phyloP scores from a whole-genome alignment of 2,329 filamentous ascomycete genomes.

The Trichoderma harzianum region DNA sequence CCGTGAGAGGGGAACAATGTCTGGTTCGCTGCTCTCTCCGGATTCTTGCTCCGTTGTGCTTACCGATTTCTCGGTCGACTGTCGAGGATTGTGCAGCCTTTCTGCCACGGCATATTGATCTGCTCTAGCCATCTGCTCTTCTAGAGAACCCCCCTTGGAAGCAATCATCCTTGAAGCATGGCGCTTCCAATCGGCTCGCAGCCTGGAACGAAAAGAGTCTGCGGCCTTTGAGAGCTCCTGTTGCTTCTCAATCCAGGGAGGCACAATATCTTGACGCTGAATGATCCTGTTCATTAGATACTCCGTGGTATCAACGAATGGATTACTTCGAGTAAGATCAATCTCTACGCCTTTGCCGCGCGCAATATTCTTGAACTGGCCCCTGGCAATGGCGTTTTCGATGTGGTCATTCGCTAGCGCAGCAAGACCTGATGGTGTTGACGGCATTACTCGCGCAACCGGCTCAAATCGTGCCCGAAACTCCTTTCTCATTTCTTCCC shows the following conservation, averaged over 20 bases:
- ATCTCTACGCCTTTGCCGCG: slow-evolving; percentile 75
- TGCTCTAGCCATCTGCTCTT: slow-evolving; percentile 69
- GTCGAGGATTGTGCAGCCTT: slow-evolving; percentile 57
- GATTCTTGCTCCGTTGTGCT: background rate
- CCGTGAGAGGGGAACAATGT: slow-evolving; percentile 29
- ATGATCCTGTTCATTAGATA: slow-evolving; percentile 99
- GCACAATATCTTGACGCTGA: slow-evolving; percentile 89
- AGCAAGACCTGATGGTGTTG: slow-evolving; percentile 71
- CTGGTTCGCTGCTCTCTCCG: background rate
- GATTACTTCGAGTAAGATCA: slow-evolving; percentile 79
- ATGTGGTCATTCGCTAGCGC: slow-evolving; percentile 88
- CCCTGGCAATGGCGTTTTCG: slow-evolving; percentile 87
- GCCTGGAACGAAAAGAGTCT: slow-evolving; percentile 65
- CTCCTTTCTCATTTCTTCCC: slow-evolving; percentile 66
- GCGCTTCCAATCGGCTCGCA: slow-evolving; percentile 79
- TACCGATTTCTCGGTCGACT: slow-evolving; percentile 20
- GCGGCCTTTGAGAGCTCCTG: slow-evolving; percentile 75
- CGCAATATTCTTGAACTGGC: slow-evolving; percentile 81
- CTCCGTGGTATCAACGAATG: slow-evolving; percentile 93
- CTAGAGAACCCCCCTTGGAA: slow-evolving; percentile 69
- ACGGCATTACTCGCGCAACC: slow-evolving; percentile 68
- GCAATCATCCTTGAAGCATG: slow-evolving; percentile 78
- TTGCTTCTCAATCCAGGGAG: slow-evolving; percentile 98
- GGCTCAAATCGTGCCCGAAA: slow-evolving; percentile 79
- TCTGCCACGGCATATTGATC: slow-evolving; percentile 75